Evolutionary conservation across 1,284 basidiomycete species (phyloP).

Genomic region (Ustilago cynodontis): DNA sequence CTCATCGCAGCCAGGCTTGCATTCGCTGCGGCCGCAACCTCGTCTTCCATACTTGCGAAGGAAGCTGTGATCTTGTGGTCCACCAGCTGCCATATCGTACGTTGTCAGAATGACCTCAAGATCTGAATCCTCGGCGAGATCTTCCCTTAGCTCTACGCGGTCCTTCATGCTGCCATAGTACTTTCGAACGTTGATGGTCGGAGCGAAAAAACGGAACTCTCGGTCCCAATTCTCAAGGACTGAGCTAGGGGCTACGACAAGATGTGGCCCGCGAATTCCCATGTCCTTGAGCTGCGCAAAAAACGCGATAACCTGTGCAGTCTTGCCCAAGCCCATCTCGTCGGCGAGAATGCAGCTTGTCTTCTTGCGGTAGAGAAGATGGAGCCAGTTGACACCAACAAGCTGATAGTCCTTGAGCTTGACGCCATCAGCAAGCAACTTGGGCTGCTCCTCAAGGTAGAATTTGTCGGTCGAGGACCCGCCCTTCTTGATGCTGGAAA

Average conservation of each 20-base stretch:
- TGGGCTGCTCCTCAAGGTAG: constrained; percentile 81
- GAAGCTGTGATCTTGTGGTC: constrained; percentile 85
- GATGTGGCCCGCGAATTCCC: constrained; percentile 83
- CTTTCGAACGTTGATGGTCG: constrained; percentile 83
- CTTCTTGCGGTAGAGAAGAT: constrained; percentile 83
- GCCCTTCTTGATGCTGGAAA: constrained; percentile 53
- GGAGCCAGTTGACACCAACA: constrained; percentile 97
- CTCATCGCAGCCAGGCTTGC: constrained; percentile 39
- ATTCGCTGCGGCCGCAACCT: constrained; percentile 45
- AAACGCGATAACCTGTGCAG: constrained; percentile 97
- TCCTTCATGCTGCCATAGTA: constrained; percentile 96
- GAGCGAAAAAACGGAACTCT: constrained; percentile 92
- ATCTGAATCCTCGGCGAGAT: constrained; percentile 75
- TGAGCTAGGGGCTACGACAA: constrained; percentile 90
- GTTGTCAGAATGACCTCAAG: constrained; percentile 97
- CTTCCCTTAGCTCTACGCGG: constrained; percentile 81
- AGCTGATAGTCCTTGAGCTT: constrained; percentile 95
- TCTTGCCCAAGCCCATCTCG: constrained; percentile 85
- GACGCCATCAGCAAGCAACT: constrained; percentile 78
- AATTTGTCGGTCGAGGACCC: constrained; percentile 54
- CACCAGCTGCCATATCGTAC: constrained; percentile 90
- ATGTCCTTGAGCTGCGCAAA: constrained; percentile 87
- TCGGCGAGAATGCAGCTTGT: constrained; percentile 96
- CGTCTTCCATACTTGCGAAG: constrained; percentile 74
- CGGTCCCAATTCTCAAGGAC: constrained; percentile 98